Base-by-base conservation (phyloP, 2,329 filamentous ascomycete species). In the Neodidymelliopsis sp. region DNA sequence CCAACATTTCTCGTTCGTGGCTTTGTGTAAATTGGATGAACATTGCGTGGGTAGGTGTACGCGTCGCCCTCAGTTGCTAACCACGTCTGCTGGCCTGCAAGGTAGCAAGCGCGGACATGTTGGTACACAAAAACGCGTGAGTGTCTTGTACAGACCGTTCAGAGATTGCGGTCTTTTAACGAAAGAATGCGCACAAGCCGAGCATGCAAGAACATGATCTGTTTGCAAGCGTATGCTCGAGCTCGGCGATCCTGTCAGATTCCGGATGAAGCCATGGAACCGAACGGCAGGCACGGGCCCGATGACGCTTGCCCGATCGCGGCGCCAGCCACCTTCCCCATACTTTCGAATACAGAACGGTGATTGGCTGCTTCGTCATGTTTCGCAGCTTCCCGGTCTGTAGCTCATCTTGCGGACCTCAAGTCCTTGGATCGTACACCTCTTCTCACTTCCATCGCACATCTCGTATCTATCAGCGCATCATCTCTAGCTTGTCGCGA, bases 371-470 rank as follows among this genome's bases (percentile, higher is more conserved):
- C 53, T 65, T 65, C 56, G 59, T 51, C 55, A 61, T 63, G 52
- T 55, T 57, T 63, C 58, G 57, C 60, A 67, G 62, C 60, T 69
- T 60, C 55, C 56, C 64, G 63, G 63, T 60, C 65, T 57, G 57
- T 46, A 67, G 62, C 60, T 57, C 52, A 57, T 56, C 34, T 64
- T 20, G 49, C 45, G 55, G 48, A 50, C 38, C 37, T 42, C 52
- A 54, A 41, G 47, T 54, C 54, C 47, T 49, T 56, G 53, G 47
- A 56, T 44, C 49, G 40, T 40, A 50, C 50, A 46, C 54, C 43
- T 56, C 56, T 54, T 59, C 49, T 43, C 53, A 49, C 57, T 56
- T 60, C 56, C 54, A 59, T 57, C 60, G 57, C 57, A 54, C 50
- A 30, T 50, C 42, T 48, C 22, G 47, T 42, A 46, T 34, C 29